phyloP scores from a whole-genome alignment of 768 basidiomycete genomes.

The Hygrophorus russula region DNA sequence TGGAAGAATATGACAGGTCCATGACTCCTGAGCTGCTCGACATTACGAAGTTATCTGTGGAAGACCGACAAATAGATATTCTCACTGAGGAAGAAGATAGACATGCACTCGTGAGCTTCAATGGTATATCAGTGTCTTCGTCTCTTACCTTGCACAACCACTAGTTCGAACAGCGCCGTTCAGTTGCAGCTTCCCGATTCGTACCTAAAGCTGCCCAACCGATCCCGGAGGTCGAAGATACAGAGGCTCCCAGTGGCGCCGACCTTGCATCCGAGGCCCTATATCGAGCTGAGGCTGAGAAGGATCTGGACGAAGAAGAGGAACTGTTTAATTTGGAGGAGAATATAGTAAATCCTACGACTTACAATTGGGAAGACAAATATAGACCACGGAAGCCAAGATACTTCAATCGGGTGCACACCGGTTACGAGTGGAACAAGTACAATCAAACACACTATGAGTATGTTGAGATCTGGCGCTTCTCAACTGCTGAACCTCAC shows the following conservation, averaged over 20 bases:
- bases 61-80: slow-evolving; percentile 77
- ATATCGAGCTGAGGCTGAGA: slow-evolving; percentile 85
- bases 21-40: slow-evolving; percentile 82
- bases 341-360: slow-evolving; percentile 68
- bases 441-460: slow-evolving; percentile 99
- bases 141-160: slow-evolving; percentile 4
- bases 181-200: slow-evolving; percentile 78
- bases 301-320: slow-evolving; percentile 91
- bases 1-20: slow-evolving; percentile 69
- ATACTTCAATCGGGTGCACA: slow-evolving; percentile 98
- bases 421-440: slow-evolving; percentile 99
- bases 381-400: slow-evolving; percentile 94
- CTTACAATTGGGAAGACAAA: slow-evolving; percentile 98
- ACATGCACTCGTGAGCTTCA: slow-evolving; percentile 44
- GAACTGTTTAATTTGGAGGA: slow-evolving; percentile 93
- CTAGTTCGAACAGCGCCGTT: slow-evolving; percentile 70
- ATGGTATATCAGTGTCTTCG: slow-evolving; percentile 4
- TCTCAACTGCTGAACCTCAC: slow-evolving; percentile 6
- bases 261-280: slow-evolving; percentile 85
- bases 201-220: slow-evolving; percentile 66
- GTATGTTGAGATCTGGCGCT: slow-evolving; percentile 39
- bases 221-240: slow-evolving; percentile 41
- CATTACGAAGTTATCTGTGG: slow-evolving; percentile 54
- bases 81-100: slow-evolving; percentile 57
- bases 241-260: slow-evolving; percentile 49